These are phyloP conservation scores for Aureobasidium musti DNA, from an alignment of 2,329 filamentous ascomycete genomes.

Conservation along the genomic window DNA sequence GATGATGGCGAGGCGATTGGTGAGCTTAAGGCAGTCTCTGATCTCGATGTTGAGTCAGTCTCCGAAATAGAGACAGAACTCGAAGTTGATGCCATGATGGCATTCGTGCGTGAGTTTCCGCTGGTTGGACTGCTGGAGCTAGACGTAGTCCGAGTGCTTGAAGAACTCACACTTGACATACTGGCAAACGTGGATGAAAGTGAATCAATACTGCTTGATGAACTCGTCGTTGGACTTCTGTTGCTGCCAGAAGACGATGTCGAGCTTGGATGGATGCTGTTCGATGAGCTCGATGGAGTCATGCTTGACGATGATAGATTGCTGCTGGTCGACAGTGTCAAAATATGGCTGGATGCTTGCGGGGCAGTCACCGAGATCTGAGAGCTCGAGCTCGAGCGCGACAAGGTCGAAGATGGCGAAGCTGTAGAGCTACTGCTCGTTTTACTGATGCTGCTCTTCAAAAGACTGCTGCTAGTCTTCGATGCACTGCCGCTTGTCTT, in stretches of 20 bases:
- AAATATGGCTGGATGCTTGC: background rate
- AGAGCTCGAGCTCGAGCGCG: background rate
- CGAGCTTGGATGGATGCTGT: background rate
- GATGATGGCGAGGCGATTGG: background rate
- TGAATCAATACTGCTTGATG: background rate
- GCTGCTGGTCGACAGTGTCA: background rate
- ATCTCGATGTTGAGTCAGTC: background rate
- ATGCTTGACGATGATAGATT: background rate
- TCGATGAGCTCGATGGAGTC: background rate
- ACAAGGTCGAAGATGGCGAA: background rate
- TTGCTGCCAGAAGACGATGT: background rate
- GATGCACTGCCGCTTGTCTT: background rate
- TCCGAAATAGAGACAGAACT: background rate
- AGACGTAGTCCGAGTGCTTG: background rate
- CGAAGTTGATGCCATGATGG: background rate
- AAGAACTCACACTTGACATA: background rate
- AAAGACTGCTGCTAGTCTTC: background rate
- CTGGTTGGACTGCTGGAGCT: background rate
- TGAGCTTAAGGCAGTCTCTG: conserved; percentile 1
- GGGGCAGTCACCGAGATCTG: background rate
- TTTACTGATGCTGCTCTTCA: background rate
- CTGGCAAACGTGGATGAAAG: background rate
- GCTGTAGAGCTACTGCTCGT: background rate
- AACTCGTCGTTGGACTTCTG: background rate
- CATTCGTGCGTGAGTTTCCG: background rate